Evolutionary conservation across 352 stramenopile species (phyloP).

Genomic region (Globisporangium camurandrum): DNA sequence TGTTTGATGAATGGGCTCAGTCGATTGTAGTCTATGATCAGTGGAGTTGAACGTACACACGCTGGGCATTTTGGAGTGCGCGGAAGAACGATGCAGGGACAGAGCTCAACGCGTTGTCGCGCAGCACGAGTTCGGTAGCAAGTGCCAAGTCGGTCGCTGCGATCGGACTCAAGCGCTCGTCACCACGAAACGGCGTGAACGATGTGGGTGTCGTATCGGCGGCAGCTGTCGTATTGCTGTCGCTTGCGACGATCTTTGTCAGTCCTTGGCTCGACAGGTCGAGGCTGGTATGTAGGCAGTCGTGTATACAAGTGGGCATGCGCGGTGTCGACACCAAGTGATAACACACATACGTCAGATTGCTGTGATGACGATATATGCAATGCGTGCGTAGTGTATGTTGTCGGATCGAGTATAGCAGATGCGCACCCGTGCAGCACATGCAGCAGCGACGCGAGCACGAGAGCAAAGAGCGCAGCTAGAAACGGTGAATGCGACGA

Average conservation of each 20-base stretch:
- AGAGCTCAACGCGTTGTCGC: slow-evolving; percentile 37
- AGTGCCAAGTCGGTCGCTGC: slow-evolving; percentile 16
- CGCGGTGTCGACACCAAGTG: too few relatives aligned
- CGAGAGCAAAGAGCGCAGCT: not conserved
- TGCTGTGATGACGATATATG: not conserved
- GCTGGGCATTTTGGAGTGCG: slow-evolving; percentile 24
- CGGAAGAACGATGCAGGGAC: slow-evolving; percentile 39
- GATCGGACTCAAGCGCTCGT: slow-evolving; percentile 10
- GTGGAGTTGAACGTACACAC: slow-evolving; percentile 41
- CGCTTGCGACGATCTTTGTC: slow-evolving; percentile 23
- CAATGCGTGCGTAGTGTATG: not conserved
- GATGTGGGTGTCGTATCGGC: too few relatives aligned
- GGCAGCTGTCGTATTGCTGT: slow-evolving; percentile 3
- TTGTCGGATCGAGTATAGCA: not conserved
- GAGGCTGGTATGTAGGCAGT: slow-evolving; percentile 17
- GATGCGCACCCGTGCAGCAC: not conserved
- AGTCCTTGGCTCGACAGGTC: slow-evolving; percentile 26
- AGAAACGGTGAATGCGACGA: too few relatives aligned
- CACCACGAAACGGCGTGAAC: slow-evolving; percentile 25
- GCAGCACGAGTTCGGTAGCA: slow-evolving; percentile 31
- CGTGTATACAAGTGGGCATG: not conserved
- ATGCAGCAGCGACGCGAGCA: not conserved
- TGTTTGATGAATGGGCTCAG: too few relatives aligned
- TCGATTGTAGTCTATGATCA: too few relatives aligned
- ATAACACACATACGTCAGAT: too few relatives aligned